phyloP scores from a whole-genome alignment of 345 rosid species.

The Brassica carinata region DNA sequence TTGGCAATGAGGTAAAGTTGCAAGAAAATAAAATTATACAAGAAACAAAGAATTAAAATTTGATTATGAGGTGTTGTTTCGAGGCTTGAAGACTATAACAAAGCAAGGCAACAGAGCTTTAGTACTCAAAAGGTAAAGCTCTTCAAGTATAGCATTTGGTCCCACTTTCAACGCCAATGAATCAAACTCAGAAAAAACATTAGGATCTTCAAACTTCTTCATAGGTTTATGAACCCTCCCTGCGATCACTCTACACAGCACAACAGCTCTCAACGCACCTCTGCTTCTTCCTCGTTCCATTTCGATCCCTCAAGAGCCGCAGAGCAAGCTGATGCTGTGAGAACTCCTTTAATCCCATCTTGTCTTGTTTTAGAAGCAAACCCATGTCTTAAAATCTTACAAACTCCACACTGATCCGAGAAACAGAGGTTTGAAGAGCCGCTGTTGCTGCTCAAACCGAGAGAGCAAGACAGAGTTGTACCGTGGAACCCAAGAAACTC shows the following conservation, averaged over 20 bases:
- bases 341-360: conserved; percentile 44
- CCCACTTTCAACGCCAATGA: conserved; percentile 63
- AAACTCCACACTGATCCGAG: conserved; percentile 52
- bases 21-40: background rate
- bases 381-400: conserved; percentile 58
- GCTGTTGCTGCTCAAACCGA: conserved; percentile 39
- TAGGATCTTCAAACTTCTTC: conserved; percentile 46
- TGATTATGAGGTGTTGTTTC: conserved; percentile 20
- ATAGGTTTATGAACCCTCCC: conserved; percentile 63
- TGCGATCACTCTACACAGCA: conserved; percentile 73
- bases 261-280: conserved; percentile 43
- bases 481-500: conserved; percentile 70
- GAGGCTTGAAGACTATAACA: conserved; percentile 55
- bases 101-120: conserved; percentile 80
- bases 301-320: conserved; percentile 50
- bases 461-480: conserved; percentile 51
- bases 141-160: conserved; percentile 46
- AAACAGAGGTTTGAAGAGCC: conserved; percentile 50
- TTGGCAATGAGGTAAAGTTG: background rate
- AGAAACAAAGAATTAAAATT: background rate
- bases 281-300: conserved; percentile 5
- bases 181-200: conserved; percentile 54
- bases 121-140: conserved; percentile 55
- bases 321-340: conserved; percentile 55
- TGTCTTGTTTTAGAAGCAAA: conserved; percentile 41